These are phyloP conservation scores for Cladorrhinum samala DNA, from an alignment of 495 filamentous ascomycete genomes.

Conservation along the genomic window DNA sequence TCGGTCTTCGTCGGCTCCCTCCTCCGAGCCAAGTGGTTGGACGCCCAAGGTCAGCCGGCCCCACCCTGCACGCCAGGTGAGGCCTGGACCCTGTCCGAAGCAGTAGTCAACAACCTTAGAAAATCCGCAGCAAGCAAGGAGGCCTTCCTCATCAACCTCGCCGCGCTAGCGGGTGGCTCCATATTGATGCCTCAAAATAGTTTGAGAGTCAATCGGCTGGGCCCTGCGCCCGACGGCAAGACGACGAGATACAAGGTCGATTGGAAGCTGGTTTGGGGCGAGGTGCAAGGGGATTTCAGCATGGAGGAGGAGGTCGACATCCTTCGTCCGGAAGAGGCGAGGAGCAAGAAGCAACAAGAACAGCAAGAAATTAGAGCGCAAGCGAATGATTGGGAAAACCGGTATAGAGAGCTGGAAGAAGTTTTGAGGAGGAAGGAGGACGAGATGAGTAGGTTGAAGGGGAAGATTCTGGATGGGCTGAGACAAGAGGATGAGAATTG, in stretches of 20 bases:
- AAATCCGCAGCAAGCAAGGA: slow-evolving; percentile 36
- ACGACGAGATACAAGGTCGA: slow-evolving; percentile 26
- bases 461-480: slow-evolving; percentile 19
- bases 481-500: slow-evolving; percentile 2
- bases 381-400: slow-evolving; percentile 29
- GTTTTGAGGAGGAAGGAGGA: slow-evolving; percentile 25
- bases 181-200: slow-evolving; percentile 33
- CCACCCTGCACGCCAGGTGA: slow-evolving; percentile 41
- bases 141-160: slow-evolving; percentile 48
- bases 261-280: slow-evolving; percentile 44
- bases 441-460: slow-evolving; percentile 22
- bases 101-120: slow-evolving; percentile 41
- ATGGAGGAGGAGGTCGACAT: slow-evolving; percentile 45
- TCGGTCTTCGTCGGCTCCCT: slow-evolving; percentile 39
- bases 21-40: slow-evolving; percentile 38
- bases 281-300: slow-evolving; percentile 36
- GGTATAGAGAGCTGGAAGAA: slow-evolving; percentile 31
- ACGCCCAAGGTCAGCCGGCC: slow-evolving; percentile 26
- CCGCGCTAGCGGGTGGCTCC: slow-evolving; percentile 43
- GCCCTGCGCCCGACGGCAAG: slow-evolving; percentile 11
- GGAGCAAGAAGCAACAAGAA: slow-evolving; percentile 15
- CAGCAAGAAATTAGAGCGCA: slow-evolving; percentile 12
- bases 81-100: slow-evolving; percentile 37
- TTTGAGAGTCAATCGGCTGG: slow-evolving; percentile 32
- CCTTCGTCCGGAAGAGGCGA: slow-evolving; percentile 23